Base-by-base conservation (phyloP, 208 protist genomes). In the Leishmania mexicana region DNA sequence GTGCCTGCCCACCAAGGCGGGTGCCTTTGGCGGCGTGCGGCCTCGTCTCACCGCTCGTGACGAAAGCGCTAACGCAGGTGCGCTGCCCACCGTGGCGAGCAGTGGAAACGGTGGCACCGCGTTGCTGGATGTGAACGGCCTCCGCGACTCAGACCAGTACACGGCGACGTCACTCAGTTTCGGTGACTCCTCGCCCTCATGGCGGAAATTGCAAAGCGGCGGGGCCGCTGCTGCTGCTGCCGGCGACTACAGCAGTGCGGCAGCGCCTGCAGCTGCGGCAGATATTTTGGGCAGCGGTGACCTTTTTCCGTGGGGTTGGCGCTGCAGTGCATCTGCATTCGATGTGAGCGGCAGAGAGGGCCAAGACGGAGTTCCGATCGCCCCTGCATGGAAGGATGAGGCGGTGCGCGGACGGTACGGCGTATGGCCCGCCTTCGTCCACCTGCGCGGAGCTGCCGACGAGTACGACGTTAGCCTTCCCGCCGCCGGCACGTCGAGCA, bases 91-190 rank as follows among this genome's bases (percentile, higher is more conserved):
- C 58, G 70, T 21, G 57, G 57, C 53, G 70, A 60, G 21, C 57
- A 75, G 67, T 70, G 81, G 21, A 76, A 73, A 42, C 70, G 76
- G 81, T 75, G 10, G 28, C 70, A 54, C 21, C n/a, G 24, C 11
- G 70, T 38, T 45, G 42, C 17, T 54, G 42, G 28, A 8, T 53
- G 24, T 38, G 42, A 31, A 21, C 42, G 42, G 47, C 31, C 62
- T 19, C 31, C 15, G 62, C 31, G 13, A 13, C 62, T 35, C 28
- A 40, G 62, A 19, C 13, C 31, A 53, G 47, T 74, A 11, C 15
- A 74, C 17, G 13, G 45, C 45, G 21, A 38, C 45, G n/a, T 0
- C 45, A 62, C 73, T 51, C 68, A 51, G 40, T 19, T 74, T 53
- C 40, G 68, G 42, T 15, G 68, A 51, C 28, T 38, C 7, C 42